Evolutionary conservation across 1,284 basidiomycete genomes (phyloP).

Genomic region (Microbotryum violaceum): DNA sequence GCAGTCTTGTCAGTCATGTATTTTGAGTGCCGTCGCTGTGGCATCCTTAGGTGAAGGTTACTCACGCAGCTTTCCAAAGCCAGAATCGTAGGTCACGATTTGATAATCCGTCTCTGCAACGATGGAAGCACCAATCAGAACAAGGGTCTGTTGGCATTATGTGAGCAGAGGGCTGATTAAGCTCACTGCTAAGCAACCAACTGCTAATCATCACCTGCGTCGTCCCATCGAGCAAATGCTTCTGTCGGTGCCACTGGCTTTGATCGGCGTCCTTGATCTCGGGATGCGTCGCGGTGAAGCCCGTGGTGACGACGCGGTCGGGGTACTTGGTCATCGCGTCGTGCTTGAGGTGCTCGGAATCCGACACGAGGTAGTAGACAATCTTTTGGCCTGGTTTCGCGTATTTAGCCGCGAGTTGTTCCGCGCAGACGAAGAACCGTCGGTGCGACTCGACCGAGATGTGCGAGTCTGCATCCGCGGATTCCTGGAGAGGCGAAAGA

Average conservation of each 20-base stretch:
- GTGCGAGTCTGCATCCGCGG: background rate
- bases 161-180: background rate
- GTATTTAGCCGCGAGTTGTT: constrained; percentile 14
- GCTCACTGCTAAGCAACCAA: no score
- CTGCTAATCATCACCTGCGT: no score
- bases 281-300: constrained; percentile 18
- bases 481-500: no score
- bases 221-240: no score
- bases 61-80: constrained; percentile 3
- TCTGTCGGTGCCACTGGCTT: no score
- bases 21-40: no score
- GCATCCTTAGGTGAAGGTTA: background rate
- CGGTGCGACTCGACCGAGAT: constrained; percentile 19
- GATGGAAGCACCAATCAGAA: constrained; percentile 9
- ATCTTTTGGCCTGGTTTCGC: constrained; percentile 9
- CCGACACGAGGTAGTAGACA: constrained; percentile 25
- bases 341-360: constrained; percentile 13
- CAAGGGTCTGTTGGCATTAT: constrained; percentile 13
- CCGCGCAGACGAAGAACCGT: constrained; percentile 23
- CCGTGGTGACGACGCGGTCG: constrained; percentile 17
- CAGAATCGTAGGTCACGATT: background rate
- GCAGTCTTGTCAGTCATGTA: no score
- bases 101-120: constrained; percentile 9
- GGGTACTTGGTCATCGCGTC: constrained; percentile 16
- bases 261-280: constrained; percentile 2